Evolutionary conservation across 148 eudicot genomes (phyloP).

Genomic region (Drosera capensis): DNA sequence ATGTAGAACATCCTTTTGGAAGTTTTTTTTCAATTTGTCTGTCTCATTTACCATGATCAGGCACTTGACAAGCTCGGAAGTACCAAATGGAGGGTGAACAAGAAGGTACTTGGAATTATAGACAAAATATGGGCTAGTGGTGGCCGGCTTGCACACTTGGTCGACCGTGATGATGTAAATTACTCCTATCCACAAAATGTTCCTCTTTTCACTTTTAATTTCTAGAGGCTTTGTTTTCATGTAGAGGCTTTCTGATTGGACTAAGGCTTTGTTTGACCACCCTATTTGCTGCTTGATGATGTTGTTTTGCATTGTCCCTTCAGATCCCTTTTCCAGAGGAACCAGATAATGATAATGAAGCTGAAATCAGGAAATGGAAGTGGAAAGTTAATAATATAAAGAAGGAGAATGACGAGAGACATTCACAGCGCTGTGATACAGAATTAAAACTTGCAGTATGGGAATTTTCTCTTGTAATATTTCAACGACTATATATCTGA

Average conservation of each 20-base stretch:
- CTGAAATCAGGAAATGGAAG: conserved; percentile 54
- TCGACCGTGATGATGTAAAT: conserved; percentile 78
- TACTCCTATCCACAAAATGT: too few species aligned
- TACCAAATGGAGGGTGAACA: conserved; percentile 90
- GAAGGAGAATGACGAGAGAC: conserved; percentile 24
- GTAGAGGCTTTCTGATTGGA: too few species aligned
- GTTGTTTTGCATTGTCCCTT: too few species aligned
- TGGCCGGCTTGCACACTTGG: conserved; percentile 68
- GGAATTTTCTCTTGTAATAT: background rate
- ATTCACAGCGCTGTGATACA: conserved; percentile 29
- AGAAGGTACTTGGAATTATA: conserved; percentile 51
- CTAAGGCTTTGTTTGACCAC: too few species aligned
- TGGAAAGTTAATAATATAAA: conserved; percentile 25
- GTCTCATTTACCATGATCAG: conserved; percentile 24
- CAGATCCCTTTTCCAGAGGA: conserved; percentile 79
- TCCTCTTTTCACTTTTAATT: conserved; percentile 1
- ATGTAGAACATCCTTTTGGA: background rate
- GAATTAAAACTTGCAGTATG: conserved; percentile 49
- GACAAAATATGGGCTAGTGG: conserved; percentile 84
- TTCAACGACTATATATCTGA: too few species aligned
- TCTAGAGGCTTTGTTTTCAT: too few species aligned
- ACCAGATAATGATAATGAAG: conserved; percentile 76
- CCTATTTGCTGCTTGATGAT: conserved; percentile 11
- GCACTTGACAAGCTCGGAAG: conserved; percentile 87
- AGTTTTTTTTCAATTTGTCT: background rate